Conservation (phyloP, 139 green algal species). For the Yamagishiella unicocca region DNA sequence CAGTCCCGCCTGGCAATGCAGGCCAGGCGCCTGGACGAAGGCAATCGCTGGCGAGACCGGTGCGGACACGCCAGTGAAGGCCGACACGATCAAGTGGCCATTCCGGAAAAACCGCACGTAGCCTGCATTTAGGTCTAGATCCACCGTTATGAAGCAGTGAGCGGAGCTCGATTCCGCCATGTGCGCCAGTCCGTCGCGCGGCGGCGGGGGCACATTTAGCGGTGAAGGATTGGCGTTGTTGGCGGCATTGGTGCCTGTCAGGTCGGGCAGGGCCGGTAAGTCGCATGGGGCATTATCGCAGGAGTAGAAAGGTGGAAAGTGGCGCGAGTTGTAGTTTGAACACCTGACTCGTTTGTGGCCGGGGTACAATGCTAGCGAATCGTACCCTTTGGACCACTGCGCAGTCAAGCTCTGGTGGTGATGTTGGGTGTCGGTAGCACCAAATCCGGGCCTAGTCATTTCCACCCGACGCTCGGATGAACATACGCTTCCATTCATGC, state of each 20-base stretch:
- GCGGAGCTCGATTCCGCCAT: conserved; percentile 59
- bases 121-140: conserved; percentile 69
- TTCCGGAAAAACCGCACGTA: conserved; percentile 76
- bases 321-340: too few relatives aligned
- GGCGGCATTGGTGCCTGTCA: conserved; percentile 26
- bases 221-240: conserved; percentile 15
- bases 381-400: too few relatives aligned
- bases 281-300: too few relatives aligned
- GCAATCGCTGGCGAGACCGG: conserved; percentile 62
- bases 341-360: too few relatives aligned
- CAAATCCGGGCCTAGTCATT: too few relatives aligned
- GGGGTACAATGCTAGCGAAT: too few relatives aligned
- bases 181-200: conserved; percentile 49
- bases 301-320: too few relatives aligned
- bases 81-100: conserved; percentile 66
- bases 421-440: too few relatives aligned
- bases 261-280: too few relatives aligned
- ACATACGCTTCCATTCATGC: too few relatives aligned
- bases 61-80: conserved; percentile 64
- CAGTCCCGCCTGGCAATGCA: conserved; percentile 59
- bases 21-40: conserved; percentile 58
- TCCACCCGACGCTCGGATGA: too few relatives aligned
- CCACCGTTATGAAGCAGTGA: conserved; percentile 76
- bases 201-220: conserved; percentile 49
- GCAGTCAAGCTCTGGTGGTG: too few relatives aligned